Conservation (phyloP, 208 protist species). For the Wallacemonas sp. region DNA sequence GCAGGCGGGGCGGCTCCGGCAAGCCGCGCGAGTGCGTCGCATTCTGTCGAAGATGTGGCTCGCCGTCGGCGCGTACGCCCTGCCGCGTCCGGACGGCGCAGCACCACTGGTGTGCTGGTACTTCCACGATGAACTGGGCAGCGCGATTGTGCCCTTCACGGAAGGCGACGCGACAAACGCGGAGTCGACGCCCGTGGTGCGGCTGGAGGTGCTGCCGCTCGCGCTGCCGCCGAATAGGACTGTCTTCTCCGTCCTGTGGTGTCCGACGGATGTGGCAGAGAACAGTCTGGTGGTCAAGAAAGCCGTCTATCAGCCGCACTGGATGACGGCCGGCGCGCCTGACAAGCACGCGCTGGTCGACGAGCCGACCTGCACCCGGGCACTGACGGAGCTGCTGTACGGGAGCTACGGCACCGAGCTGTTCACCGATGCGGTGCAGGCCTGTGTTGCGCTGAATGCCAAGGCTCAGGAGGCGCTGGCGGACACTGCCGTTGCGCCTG, state of each 20-base stretch:
- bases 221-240: constrained; percentile 42
- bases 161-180: constrained; percentile 6
- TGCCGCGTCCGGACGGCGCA: constrained; percentile 20
- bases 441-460: constrained; percentile 33
- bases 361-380: constrained; percentile 23
- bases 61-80: constrained; percentile 34
- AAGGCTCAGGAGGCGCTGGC: constrained; percentile 16
- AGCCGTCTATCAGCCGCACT: constrained; percentile 20
- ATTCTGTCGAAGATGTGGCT: constrained; percentile 37
- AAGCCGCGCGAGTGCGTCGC: constrained; percentile 11
- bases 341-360: background rate
- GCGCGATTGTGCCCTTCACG: constrained; percentile 35
- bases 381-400: constrained; percentile 36
- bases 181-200: background rate
- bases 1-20: background rate
- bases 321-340: background rate
- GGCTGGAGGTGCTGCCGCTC: constrained; percentile 43
- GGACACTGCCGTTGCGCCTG: no score
- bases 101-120: constrained; percentile 36
- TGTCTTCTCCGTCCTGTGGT: constrained; percentile 59
- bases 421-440: constrained; percentile 20
- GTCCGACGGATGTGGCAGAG: constrained; percentile 34
- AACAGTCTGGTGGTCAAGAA: constrained; percentile 24
- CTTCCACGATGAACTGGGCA: constrained; percentile 58
- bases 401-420: constrained; percentile 19